A percentile compares a stretch with the other conserved stretches of the same genome.
Conservation (phyloP, 371 early-diverging fungal species). For the Chytridium lagenaria region DNA sequence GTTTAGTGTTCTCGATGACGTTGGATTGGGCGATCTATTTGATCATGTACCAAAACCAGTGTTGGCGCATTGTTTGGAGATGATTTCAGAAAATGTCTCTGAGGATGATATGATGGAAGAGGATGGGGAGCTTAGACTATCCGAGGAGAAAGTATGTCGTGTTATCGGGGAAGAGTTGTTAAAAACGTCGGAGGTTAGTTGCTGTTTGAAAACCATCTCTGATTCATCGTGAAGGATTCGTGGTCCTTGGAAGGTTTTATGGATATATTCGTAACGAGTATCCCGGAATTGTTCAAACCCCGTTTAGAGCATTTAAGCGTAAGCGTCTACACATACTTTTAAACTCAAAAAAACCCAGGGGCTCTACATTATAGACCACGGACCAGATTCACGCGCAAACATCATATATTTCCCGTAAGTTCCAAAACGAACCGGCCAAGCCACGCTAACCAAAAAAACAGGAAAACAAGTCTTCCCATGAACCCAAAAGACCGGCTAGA, state of each 20-base stretch:
- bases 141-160: conserved; percentile 33
- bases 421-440: not conserved
- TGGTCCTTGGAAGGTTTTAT: conserved; percentile 26
- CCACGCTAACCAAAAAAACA: not conserved
- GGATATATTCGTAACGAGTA: conserved; percentile 21
- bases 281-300: conserved; percentile 18
- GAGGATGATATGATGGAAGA: conserved; percentile 32
- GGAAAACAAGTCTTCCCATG: conserved; percentile 42
- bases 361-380: not conserved
- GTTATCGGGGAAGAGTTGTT: conserved; percentile 43
- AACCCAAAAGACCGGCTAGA: conserved; percentile 48
- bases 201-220: not conserved
- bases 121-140: conserved; percentile 28
- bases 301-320: conserved; percentile 21
- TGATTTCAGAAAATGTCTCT: not conserved
- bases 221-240: not conserved
- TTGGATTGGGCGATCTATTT: not conserved
- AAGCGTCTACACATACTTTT: no score
- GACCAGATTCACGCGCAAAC: not conserved
- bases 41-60: not conserved
- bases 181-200: conserved; percentile 24
- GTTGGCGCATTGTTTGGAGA: not conserved
- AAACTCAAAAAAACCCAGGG: conserved; percentile 6
- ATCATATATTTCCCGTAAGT: conserved; percentile 49
- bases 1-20: not conserved